Conservation (phyloP, 345 rosid genomes). For the Linum tenue region DNA sequence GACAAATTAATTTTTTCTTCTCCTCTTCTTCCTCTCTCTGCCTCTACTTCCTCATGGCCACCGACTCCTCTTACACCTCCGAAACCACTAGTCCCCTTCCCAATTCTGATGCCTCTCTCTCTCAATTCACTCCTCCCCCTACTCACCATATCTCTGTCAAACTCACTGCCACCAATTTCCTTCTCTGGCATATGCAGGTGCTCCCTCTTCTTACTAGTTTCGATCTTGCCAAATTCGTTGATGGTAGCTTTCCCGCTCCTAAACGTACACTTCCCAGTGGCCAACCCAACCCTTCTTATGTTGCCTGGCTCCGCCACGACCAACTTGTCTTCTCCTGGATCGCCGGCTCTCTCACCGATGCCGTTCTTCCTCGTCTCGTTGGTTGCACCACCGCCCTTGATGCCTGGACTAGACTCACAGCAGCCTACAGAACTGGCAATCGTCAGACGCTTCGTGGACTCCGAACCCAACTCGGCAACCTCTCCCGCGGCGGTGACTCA, state of each 20-base stretch:
- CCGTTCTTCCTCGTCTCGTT: neutral
- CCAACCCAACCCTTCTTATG: neutral
- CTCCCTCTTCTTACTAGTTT: neutral
- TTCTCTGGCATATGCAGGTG: neutral
- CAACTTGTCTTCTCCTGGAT: neutral
- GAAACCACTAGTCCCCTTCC: too few species aligned
- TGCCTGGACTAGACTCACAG: slow-evolving; percentile 1
- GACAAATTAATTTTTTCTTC: too few species aligned
- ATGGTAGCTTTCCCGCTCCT: neutral
- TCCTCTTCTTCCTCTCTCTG: too few species aligned
- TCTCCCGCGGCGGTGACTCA: too few species aligned
- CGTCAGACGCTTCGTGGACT: too few species aligned
- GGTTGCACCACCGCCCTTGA: neutral
- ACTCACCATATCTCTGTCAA: neutral
- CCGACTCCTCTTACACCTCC: too few species aligned
- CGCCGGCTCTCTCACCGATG: slow-evolving; percentile 1
- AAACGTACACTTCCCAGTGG: too few species aligned
- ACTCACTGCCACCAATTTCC: neutral
- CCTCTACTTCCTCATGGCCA: too few species aligned
- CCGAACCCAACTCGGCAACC: too few species aligned
- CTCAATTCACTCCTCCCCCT: neutral
- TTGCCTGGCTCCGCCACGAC: neutral
- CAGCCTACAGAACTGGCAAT: neutral
- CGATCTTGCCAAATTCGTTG: neutral
- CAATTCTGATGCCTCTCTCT: neutral